Conservation (phyloP, 148 eudicot species). For the Euryodendron excelsum region DNA sequence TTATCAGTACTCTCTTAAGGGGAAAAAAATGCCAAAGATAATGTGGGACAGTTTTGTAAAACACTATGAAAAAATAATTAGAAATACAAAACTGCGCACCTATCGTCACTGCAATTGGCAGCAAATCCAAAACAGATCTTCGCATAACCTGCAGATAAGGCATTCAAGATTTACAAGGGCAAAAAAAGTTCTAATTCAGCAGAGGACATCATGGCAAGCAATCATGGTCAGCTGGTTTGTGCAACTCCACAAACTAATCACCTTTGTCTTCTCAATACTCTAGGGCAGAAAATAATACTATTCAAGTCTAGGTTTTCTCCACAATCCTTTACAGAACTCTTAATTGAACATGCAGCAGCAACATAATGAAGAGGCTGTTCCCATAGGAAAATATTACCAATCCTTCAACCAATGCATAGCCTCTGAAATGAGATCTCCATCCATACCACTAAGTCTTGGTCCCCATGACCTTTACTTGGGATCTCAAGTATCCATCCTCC, state of each 20-base stretch:
- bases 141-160: slow-evolving; percentile 17
- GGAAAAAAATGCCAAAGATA: neutral
- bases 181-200: neutral
- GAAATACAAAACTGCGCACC: neutral
- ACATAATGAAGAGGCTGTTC: neutral
- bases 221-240: neutral
- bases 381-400: neutral
- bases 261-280: neutral
- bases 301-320: neutral
- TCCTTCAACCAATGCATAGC: neutral
- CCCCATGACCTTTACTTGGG: neutral
- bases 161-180: slow-evolving; percentile 1
- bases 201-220: neutral
- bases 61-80: neutral
- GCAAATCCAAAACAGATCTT: slow-evolving; percentile 17
- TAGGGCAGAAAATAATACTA: neutral
- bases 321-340: neutral
- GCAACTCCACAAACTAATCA: neutral
- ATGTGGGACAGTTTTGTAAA: too few species aligned
- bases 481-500: neutral
- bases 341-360: neutral
- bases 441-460: too few species aligned
- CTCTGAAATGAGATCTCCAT: neutral
- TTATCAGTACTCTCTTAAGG: too few species aligned
- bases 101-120: neutral